These are phyloP conservation scores for Candida tropicalis DNA, from an alignment of 1,139 yeast genomes.

Conservation along the genomic window DNA sequence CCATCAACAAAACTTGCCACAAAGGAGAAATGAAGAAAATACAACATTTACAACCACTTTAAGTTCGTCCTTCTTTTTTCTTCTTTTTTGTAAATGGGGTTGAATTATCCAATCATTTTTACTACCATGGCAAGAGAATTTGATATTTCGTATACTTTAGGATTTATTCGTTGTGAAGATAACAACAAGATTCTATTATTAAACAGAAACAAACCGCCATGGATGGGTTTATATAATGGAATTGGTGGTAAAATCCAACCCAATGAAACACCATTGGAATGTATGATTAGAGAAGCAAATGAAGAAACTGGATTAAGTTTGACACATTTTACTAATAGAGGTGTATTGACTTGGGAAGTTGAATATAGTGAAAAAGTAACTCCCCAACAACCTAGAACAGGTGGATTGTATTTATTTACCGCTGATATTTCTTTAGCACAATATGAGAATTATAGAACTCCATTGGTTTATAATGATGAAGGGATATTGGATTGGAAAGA, in stretches of 20 bases:
- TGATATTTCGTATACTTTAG: constrained; percentile 34
- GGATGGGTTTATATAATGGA: constrained; percentile 59
- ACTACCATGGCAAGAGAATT: constrained; percentile 3
- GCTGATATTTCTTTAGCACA: constrained; percentile 35
- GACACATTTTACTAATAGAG: constrained; percentile 33
- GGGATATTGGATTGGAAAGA: constrained; percentile 52
- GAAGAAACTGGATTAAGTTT: constrained; percentile 48
- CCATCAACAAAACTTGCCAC: too few species aligned
- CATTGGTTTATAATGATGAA: constrained; percentile 33
- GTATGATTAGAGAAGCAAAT: constrained; percentile 45
- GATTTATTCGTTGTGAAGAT: constrained; percentile 39
- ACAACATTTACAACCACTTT: too few species aligned
- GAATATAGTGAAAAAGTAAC: constrained; percentile 16
- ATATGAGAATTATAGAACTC: constrained; percentile 29
- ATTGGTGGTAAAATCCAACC: constrained; percentile 50
- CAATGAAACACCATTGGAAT: constrained; percentile 38
- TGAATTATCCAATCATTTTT: neutral
- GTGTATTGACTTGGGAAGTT: constrained; percentile 41
- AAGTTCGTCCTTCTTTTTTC: neutral
- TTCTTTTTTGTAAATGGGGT: neutral
- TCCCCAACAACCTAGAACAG: constrained; percentile 21
- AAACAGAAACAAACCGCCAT: constrained; percentile 48
- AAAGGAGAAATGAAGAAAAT: too few species aligned
- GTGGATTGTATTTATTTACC: constrained; percentile 47
- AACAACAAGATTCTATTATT: constrained; percentile 37